A percentile compares a stretch with the other conserved stretches of the same genome.
These are phyloP conservation scores for Artemisia tridentata DNA, from an alignment of 129 eudicot species.

Conservation along the genomic window DNA sequence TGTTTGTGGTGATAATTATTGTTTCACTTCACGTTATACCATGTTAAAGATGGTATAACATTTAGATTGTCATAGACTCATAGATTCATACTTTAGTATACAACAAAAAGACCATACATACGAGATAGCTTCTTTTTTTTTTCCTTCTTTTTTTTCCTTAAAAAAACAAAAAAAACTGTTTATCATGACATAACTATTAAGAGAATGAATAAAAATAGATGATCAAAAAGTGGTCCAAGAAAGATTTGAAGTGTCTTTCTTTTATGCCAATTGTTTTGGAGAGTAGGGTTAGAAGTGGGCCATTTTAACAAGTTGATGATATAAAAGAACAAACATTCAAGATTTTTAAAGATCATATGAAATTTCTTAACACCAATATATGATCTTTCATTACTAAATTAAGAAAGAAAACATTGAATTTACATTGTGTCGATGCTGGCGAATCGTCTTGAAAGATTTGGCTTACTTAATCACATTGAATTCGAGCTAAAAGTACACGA, in stretches of 20 bases:
- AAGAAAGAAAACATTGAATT: slow-evolving; percentile 15
- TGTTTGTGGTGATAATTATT: too few relatives aligned
- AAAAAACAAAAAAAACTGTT: not conserved
- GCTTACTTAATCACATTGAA: slow-evolving; percentile 21
- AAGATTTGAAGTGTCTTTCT: slow-evolving; percentile 1
- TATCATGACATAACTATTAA: not conserved
- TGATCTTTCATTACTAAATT: slow-evolving; percentile 11
- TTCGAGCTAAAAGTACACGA: not conserved
- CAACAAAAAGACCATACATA: not conserved
- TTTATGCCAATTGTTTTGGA: slow-evolving; percentile 23
- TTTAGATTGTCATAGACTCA: too few relatives aligned
- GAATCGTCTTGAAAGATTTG: slow-evolving; percentile 30
- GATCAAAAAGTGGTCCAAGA: slow-evolving; percentile 18
- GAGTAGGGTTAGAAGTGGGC: slow-evolving; percentile 15
- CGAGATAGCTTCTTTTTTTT: too few relatives aligned
- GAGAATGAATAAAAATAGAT: not conserved
- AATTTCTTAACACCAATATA: slow-evolving; percentile 12
- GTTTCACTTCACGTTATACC: too few relatives aligned
- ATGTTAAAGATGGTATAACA: too few relatives aligned
- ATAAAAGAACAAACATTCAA: slow-evolving; percentile 15
- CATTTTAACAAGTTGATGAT: slow-evolving; percentile 8
- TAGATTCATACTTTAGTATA: too few relatives aligned
- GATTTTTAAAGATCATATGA: slow-evolving; percentile 21
- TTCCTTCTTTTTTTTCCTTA: too few relatives aligned
- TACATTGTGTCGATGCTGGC: slow-evolving; percentile 23